Evolutionary conservation across 1,284 basidiomycete species (phyloP), one percentile per base, ranked within the genome.

Genomic region (Fomitiporia mediterranea): DNA sequence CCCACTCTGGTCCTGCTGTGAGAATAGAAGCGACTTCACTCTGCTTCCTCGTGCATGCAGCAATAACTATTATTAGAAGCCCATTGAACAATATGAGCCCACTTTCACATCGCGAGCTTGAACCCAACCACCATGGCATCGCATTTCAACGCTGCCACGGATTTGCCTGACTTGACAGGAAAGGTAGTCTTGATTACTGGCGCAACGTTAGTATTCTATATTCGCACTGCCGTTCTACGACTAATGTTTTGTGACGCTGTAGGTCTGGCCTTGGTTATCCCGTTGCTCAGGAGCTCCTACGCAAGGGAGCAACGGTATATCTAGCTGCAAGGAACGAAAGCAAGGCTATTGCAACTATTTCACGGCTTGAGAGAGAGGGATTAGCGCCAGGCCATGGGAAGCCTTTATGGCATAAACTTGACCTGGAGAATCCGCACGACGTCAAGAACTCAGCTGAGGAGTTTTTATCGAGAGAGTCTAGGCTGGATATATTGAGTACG

Each of bases 181-280:
- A 63, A 65, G 44, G 67, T 69, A 4, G 46, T 66, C 40, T 44
- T 70, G 35, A 63, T 70, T 37, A 69, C 68, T 7, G 68, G 68
- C 19, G 64, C 61, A 17, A 68, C 39, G 48, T 43, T 19, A n/a
- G 49, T 32, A 21, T n/a, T 52, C 19, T 4, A 15, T 35, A 1
- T 23, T 48, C 15, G 5, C 21, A 4, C 30, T 49, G 11, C 11
- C 25, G 15, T 34, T 1, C 1, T 30, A 15, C 30, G 17, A 30
- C 25, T 56, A 21, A 15, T 40, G 4, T 11, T 19, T 25, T 17
- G 17, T n/a, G n/a, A n/a, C n/a, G n/a, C n/a, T 15, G 3, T 23
- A 62, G 61, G 34, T 59, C 62, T 7, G 64, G 64, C 15, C 59
- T 66, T 27, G 65, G 65, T 21, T 54, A 59, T 15, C 53, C 56